phyloP scores from a whole-genome alignment of 2,329 filamentous ascomycete species.

The Xylariaceae sp. region DNA sequence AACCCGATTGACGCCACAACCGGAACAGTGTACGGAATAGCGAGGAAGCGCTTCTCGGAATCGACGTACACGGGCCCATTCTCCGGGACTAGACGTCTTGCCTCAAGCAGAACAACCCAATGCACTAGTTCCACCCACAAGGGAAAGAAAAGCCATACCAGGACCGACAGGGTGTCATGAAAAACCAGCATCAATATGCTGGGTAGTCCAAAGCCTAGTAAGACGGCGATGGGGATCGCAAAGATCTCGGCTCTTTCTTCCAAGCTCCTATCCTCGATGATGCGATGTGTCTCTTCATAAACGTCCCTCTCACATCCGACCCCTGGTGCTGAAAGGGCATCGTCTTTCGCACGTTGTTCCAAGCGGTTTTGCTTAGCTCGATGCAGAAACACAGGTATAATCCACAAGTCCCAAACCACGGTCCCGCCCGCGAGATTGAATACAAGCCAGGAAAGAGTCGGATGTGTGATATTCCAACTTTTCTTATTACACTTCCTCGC shows the following conservation, averaged over 20 bases:
- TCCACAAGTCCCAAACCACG: slow-evolving; percentile 49
- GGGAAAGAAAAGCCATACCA: slow-evolving; percentile 51
- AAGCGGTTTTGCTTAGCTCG: slow-evolving; percentile 34
- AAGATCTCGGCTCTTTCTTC: slow-evolving; percentile 48
- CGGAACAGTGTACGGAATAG: slow-evolving; percentile 44
- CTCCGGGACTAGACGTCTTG: slow-evolving; percentile 22
- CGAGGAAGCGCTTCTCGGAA: slow-evolving; percentile 34
- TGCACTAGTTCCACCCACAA: slow-evolving; percentile 45
- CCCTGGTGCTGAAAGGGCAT: background rate
- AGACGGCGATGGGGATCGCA: slow-evolving; percentile 49
- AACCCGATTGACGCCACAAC: slow-evolving; percentile 40
- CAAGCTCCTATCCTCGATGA: slow-evolving; percentile 33
- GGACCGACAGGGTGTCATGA: slow-evolving; percentile 34
- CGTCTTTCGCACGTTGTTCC: slow-evolving; percentile 15
- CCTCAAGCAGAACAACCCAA: slow-evolving; percentile 28
- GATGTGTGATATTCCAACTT: slow-evolving; percentile 30
- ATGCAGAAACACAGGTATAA: slow-evolving; percentile 46
- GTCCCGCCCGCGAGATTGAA: slow-evolving; percentile 48
- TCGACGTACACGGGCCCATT: slow-evolving; percentile 40
- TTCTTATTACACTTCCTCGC: slow-evolving; percentile 38
- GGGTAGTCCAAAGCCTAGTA: slow-evolving; percentile 45
- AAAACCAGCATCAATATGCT: slow-evolving; percentile 44
- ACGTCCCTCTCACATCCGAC: background rate
- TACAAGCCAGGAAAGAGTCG: slow-evolving; percentile 41
- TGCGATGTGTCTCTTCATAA: slow-evolving; percentile 7